Conservation (phyloP, 441 rosid genomes). For the Erodium trifolium region DNA sequence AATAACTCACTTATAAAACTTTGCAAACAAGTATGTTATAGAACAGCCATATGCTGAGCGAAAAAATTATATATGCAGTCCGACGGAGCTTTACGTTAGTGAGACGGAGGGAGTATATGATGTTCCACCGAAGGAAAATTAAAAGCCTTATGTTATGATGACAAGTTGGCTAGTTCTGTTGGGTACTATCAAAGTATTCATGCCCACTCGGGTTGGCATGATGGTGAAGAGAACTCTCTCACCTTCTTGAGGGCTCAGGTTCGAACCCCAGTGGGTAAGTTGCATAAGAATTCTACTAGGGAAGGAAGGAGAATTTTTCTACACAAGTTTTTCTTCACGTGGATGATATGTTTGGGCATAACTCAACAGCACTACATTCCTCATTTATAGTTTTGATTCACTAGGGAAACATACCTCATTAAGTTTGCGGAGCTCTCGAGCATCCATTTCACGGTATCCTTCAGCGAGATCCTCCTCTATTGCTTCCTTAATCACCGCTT, state of each 20-base stretch:
- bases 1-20: conserved; percentile 6
- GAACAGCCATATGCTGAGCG: background rate
- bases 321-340: background rate
- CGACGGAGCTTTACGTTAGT: no score
- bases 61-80: no score
- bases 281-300: background rate
- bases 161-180: background rate
- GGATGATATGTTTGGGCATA: background rate
- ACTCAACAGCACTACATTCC: background rate
- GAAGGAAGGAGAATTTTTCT: background rate
- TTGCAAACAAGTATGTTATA: background rate
- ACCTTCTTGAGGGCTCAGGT: no score
- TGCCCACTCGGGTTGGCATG: no score
- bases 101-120: background rate
- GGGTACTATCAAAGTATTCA: no score
- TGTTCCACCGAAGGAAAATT: background rate
- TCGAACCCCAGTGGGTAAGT: background rate
- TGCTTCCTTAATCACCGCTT: conserved; percentile 90
- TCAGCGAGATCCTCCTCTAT: conserved; percentile 70
- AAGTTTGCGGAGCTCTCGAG: conserved; percentile 59
- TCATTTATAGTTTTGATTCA: conserved; percentile 1
- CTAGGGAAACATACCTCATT: conserved; percentile 33
- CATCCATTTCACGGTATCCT: conserved; percentile 81
- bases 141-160: background rate
- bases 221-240: no score